phyloP scores from a whole-genome alignment of 176 grass and related monocot genomes.

The Musa itinerans region DNA sequence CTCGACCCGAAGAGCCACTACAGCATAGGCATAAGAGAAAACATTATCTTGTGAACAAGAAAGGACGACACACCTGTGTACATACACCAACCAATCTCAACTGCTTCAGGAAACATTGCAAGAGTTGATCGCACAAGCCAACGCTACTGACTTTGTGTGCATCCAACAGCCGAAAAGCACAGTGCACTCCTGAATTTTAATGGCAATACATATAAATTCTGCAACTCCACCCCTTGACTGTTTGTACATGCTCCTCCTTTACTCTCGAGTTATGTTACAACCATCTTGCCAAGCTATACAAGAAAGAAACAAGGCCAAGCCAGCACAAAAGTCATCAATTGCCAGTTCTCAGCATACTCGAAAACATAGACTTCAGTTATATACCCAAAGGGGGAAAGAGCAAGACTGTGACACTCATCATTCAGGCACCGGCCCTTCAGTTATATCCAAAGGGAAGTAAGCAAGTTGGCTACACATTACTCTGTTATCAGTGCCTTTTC shows the following conservation, averaged over 20 bases:
- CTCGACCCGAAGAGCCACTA: no score
- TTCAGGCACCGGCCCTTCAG: not conserved
- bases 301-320: not conserved
- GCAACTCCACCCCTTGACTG: not conserved
- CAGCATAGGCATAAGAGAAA: no score
- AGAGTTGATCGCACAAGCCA: not conserved
- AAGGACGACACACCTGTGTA: no score
- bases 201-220: no score
- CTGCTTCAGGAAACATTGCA: not conserved
- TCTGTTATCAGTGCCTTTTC: not conserved
- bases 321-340: not conserved
- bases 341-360: not conserved
- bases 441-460: not conserved
- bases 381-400: not conserved
- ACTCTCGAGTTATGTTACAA: not conserved
- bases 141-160: no score
- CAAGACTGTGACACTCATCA: not conserved
- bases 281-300: conserved; percentile 9
- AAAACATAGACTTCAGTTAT: not conserved
- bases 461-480: not conserved
- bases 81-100: no score
- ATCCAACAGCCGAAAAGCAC: no score
- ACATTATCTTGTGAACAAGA: no score
- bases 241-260: not conserved
- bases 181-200: no score